Percentiles rank a stretch among this genome's conserved stretches.
These are phyloP conservation scores for Babesia ovata DNA, from an alignment of 169 alveolate species.

Conservation along the genomic window DNA sequence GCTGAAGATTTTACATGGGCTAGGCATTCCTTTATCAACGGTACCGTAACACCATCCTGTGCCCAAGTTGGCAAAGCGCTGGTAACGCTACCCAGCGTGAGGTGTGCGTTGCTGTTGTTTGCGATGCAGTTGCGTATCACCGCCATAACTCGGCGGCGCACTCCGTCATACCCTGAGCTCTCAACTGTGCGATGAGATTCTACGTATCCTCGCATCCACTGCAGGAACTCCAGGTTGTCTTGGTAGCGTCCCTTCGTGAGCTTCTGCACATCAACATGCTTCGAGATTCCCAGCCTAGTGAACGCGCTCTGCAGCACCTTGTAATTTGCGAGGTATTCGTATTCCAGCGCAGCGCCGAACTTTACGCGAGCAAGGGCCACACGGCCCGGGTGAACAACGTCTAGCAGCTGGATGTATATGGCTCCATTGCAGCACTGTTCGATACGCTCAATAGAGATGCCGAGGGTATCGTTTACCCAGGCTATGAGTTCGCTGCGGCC, in stretches of 20 bases:
- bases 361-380: slow-evolving; percentile 87
- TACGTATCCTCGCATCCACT: slow-evolving; percentile 96
- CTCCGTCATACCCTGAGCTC: slow-evolving; percentile 64
- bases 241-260: slow-evolving; percentile 92
- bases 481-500: slow-evolving; percentile 87
- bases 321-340: slow-evolving; percentile 92
- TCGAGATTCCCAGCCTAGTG: slow-evolving; percentile 85
- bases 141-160: slow-evolving; percentile 64
- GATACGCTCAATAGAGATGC: slow-evolving; percentile 85
- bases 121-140: slow-evolving; percentile 45
- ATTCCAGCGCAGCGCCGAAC: slow-evolving; percentile 94
- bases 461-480: slow-evolving; percentile 87
- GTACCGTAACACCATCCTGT: slow-evolving; percentile 34
- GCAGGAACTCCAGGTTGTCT: slow-evolving; percentile 95
- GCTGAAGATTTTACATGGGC: slow-evolving; percentile 4
- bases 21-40: slow-evolving; percentile 31
- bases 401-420: slow-evolving; percentile 91
- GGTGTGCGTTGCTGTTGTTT: slow-evolving; percentile 60
- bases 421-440: slow-evolving; percentile 97
- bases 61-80: slow-evolving; percentile 53
- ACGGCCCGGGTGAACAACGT: slow-evolving; percentile 88
- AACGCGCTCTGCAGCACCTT: slow-evolving; percentile 93
- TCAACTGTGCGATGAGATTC: slow-evolving; percentile 83
- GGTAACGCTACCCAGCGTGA: slow-evolving; percentile 59
- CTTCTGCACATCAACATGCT: slow-evolving; percentile 90